Percentiles rank a stretch among this genome's conserved stretches.
These are phyloP conservation scores for Chaetoceros muelleri DNA, from an alignment of 108 stramenopile genomes.

Conservation along the genomic window DNA sequence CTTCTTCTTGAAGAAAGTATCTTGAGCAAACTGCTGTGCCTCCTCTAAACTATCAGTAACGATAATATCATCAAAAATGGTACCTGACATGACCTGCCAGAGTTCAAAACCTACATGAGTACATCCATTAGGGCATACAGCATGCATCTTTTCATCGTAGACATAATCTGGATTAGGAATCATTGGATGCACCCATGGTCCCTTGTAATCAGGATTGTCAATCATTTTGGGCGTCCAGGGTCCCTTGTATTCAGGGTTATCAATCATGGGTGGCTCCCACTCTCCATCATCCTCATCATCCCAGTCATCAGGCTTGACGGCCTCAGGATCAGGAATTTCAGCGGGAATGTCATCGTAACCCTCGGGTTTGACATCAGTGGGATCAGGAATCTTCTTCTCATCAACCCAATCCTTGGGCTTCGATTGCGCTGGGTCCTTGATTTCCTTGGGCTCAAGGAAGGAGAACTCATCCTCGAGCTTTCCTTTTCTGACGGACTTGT, in stretches of 20 bases:
- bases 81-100: slow-evolving; percentile 98
- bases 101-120: slow-evolving; percentile 98
- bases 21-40: slow-evolving; percentile 89
- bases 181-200: slow-evolving; percentile 89
- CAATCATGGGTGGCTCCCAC: slow-evolving; percentile 92
- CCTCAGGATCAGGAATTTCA: slow-evolving; percentile 91
- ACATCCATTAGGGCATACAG: slow-evolving; percentile 92
- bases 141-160: slow-evolving; percentile 78
- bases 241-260: slow-evolving; percentile 98
- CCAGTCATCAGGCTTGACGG: slow-evolving; percentile 97
- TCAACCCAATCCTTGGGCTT: slow-evolving; percentile 99
- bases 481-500: slow-evolving; percentile 86
- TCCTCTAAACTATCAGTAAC: slow-evolving; percentile 96
- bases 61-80: slow-evolving; percentile 98
- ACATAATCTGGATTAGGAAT: slow-evolving; percentile 94
- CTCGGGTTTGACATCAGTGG: slow-evolving; percentile 94
- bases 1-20: slow-evolving; percentile 96
- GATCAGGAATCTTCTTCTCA: slow-evolving; percentile 87
- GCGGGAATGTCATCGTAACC: slow-evolving; percentile 90
- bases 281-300: slow-evolving; percentile 99
- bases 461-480: slow-evolving; percentile 93
- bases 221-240: slow-evolving; percentile 92
- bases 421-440: slow-evolving; percentile 90
- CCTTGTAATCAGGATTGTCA: slow-evolving; percentile 97
- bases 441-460: slow-evolving; percentile 82